Evolutionary conservation across 2,329 filamentous ascomycete genomes (phyloP), one percentile per base, ranked within the genome.

Genomic region (Ascochyta pisi): DNA sequence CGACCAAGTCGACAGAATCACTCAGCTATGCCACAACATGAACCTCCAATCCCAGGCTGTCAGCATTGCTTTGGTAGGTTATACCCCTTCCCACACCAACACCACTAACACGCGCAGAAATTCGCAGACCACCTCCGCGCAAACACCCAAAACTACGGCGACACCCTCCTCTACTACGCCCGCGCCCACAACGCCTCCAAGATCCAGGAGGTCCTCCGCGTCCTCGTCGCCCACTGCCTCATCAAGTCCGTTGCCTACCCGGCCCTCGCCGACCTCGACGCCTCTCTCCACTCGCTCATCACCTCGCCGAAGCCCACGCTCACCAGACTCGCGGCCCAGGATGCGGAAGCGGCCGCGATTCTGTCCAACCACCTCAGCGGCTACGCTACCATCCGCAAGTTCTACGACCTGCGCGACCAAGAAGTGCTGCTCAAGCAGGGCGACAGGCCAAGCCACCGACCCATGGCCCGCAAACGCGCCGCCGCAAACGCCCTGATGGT

Each of bases 161-260:
- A 94, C 62, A 91, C 92, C 0, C 83, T 98, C 19, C 88, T 95
- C 78, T 97, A 96, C 79, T 98, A 95, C 73, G 90, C 94, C 23
- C 86, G 96, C 12, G 90, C 92, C 3, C 92, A 96, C 69, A 86
- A 88, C 24, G 80, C 86, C 1, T 82, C 84, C 61, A 96, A 94
- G 75, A 88, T 97, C 48, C 91, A 91, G 67, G 88, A 92, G 60
- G 90, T 96, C 19, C 83, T 96, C 39, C 91, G 96, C 70, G 84
- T 95, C 3, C 86, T 98, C 48, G 94, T 92, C 65, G 92, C 92
- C 2, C 90, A 92, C 73, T 96, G 90, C 41, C 83, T 98, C 15
- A 84, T 96, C 39, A 90, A 96, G 66, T 96, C 92, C 1, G 87
- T 86, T 0, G 89, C 89, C 0, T 96, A 90, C 67, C 94, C 94